A percentile compares a stretch with the other conserved stretches of the same genome.
Evolutionary conservation across 805 yeast species (phyloP).

Genomic region (Saturnispora bothae): DNA sequence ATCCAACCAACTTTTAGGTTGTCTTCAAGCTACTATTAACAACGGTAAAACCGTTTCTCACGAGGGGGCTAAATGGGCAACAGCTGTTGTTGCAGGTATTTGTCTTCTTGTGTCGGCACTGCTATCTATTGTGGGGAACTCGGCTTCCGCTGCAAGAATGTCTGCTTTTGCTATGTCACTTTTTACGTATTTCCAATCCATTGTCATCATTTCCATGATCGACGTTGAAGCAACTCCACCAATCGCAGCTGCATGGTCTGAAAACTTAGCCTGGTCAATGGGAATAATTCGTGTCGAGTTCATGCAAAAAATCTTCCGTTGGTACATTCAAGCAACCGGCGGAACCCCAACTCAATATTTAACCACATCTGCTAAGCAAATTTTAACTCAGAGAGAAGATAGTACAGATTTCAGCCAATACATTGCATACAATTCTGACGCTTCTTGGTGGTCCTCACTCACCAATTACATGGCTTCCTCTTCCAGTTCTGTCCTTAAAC

Average conservation of each 20-base stretch:
- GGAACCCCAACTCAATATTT: constrained; percentile 69
- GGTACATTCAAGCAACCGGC: constrained; percentile 85
- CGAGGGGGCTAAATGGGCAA: constrained; percentile 81
- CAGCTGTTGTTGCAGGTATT: constrained; percentile 81
- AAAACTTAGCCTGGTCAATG: constrained; percentile 91
- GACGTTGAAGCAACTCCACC: constrained; percentile 84
- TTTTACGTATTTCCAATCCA: constrained; percentile 80
- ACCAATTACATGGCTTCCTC: constrained; percentile 13
- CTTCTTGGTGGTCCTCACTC: constrained; percentile 1
- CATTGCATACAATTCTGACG: too few species aligned
- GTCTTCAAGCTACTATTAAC: constrained; percentile 63
- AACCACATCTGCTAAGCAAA: constrained; percentile 48
- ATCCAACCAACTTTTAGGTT: constrained; percentile 42
- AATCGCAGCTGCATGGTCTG: constrained; percentile 86
- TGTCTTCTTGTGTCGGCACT: constrained; percentile 78
- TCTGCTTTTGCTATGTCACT: constrained; percentile 79
- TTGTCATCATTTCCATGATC: constrained; percentile 74
- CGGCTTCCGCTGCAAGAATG: constrained; percentile 81
- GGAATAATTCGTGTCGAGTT: constrained; percentile 70
- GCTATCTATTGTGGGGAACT: constrained; percentile 76
- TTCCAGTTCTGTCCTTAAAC: constrained; percentile 14
- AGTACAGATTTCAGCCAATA: background rate
- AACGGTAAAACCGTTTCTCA: constrained; percentile 79
- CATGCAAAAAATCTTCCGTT: constrained; percentile 77
- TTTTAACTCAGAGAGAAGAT: constrained; percentile 60